Evolutionary conservation across 768 basidiomycete species (phyloP), one percentile per base, ranked within the genome.

Genomic region (Phlebiopsis gigantea): DNA sequence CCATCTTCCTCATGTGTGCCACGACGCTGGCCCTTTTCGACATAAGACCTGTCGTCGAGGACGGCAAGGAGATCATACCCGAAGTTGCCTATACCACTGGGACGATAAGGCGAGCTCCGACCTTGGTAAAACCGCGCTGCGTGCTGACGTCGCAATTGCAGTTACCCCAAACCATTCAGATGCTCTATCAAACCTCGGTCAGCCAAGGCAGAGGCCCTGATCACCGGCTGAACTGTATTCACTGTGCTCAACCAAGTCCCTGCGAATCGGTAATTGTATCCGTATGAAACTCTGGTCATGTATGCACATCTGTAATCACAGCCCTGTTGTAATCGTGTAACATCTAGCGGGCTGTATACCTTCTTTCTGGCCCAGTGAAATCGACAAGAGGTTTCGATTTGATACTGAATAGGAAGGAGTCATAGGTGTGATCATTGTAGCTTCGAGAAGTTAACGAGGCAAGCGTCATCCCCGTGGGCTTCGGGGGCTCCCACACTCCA

Each of bases 1-100:
- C 72, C 2, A 53, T 71, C 3, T 70, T 65, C 15, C 15, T 77
- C 25, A 73, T 71, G 65, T 66, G 71, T 12, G 69, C 73, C 4
- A 71, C 71, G 25, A 66, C 63, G 10, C 64, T 77, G 25, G 71
- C 74, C 2, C 51, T 69, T 1, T 74, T 76, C 58, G 61, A 61
- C 14, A 72, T 77, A 21, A 3, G 2, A 19, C 30, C 30, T 15
- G 21, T 41, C 3, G 42, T 52, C 46, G 51, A 56, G 51, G 25
- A 59, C 47, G 65, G 64, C 2, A 47, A 30, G 2, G 55, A 55
- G 10, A 53, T 67, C 10, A 61, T 57, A 34, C 66, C 68, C 4
- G 24, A 26, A 1, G 56, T 53, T 14, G 59, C 62, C 14, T 61
- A 59, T 25, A 53, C 60, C 19, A 54, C 55, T 6, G 59, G 62